These are phyloP conservation scores for Triticum dicoccoides DNA, from an alignment of 176 grass and related monocot species.

Conservation along the genomic window DNA sequence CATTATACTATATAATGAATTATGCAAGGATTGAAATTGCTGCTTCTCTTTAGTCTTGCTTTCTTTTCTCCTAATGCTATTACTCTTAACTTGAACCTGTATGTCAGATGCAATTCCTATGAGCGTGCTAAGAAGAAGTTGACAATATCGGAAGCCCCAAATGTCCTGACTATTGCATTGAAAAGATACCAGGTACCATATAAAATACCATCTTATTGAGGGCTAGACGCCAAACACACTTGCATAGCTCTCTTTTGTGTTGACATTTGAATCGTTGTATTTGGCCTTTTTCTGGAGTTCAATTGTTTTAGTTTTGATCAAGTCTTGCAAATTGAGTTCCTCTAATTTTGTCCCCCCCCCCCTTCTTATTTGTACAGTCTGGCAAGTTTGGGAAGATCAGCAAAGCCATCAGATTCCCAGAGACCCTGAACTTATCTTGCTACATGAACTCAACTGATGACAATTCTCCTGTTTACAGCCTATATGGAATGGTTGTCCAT, in stretches of 20 bases:
- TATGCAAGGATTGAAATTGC: neutral
- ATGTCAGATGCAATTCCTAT: slow-evolving; percentile 81
- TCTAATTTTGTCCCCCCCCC: neutral
- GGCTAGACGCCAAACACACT: neutral
- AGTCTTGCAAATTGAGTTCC: slow-evolving; percentile 8
- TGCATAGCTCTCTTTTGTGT: neutral
- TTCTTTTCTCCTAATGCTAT: slow-evolving; percentile 16
- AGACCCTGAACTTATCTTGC: slow-evolving; percentile 52
- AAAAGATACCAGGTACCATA: slow-evolving; percentile 85
- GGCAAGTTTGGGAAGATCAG: slow-evolving; percentile 89
- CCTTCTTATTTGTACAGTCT: slow-evolving; percentile 46
- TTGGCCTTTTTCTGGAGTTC: slow-evolving; percentile 12
- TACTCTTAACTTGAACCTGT: slow-evolving; percentile 6
- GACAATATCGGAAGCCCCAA: slow-evolving; percentile 84
- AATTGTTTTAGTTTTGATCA: slow-evolving; percentile 20
- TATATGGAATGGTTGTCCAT: slow-evolving; percentile 96
- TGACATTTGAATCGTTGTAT: neutral
- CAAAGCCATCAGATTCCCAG: slow-evolving; percentile 78
- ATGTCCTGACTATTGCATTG: slow-evolving; percentile 86
- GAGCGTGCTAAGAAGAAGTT: slow-evolving; percentile 88
- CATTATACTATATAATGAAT: neutral
- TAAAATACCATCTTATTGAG: neutral
- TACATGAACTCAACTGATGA: slow-evolving; percentile 79
- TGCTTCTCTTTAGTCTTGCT: neutral
- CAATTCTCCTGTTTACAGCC: slow-evolving; percentile 63